A percentile compares a stretch with the other conserved stretches of the same genome.
Evolutionary conservation across 495 filamentous ascomycete species (phyloP).

Genomic region (Penicillium maclennaniae): DNA sequence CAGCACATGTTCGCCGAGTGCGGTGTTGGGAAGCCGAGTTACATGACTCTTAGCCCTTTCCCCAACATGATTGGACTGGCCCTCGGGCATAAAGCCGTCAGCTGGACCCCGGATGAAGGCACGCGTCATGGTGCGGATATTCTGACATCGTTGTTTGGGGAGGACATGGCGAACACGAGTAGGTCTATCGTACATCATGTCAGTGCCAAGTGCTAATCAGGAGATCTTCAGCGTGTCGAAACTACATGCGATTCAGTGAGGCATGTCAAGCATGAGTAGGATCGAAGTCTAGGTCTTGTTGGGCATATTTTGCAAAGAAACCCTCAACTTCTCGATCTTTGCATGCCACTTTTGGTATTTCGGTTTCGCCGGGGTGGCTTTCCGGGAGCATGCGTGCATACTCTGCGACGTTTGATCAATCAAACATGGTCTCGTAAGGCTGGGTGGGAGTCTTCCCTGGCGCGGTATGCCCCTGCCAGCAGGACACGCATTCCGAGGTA

Average conservation of each 20-base stretch:
- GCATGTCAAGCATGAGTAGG: slow-evolving; percentile 12
- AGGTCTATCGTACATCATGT: slow-evolving; percentile 2
- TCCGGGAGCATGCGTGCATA: background rate
- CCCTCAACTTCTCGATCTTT: background rate
- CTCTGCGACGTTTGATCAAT: background rate
- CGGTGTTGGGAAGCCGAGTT: slow-evolving; percentile 32
- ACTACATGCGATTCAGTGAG: slow-evolving; percentile 49
- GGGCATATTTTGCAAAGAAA: background rate
- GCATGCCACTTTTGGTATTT: background rate
- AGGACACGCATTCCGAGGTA: slow-evolving; percentile 10
- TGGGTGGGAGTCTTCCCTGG: background rate
- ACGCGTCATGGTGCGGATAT: slow-evolving; percentile 54
- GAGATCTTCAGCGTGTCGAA: slow-evolving; percentile 47
- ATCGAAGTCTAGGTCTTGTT: background rate
- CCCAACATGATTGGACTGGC: slow-evolving; percentile 65
- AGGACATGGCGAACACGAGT: slow-evolving; percentile 61
- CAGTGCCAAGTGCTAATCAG: slow-evolving; percentile 14
- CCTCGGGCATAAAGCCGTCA: slow-evolving; percentile 60
- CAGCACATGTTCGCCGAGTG: slow-evolving; percentile 47
- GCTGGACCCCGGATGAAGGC: slow-evolving; percentile 51
- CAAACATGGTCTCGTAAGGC: background rate
- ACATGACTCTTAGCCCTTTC: slow-evolving; percentile 44
- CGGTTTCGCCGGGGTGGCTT: background rate
- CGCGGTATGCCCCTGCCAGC: slow-evolving; percentile 4
- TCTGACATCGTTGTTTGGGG: slow-evolving; percentile 57